These are phyloP conservation scores for Penicillium hesseltinei DNA, from an alignment of 2,329 filamentous ascomycete genomes.

Conservation along the genomic window DNA sequence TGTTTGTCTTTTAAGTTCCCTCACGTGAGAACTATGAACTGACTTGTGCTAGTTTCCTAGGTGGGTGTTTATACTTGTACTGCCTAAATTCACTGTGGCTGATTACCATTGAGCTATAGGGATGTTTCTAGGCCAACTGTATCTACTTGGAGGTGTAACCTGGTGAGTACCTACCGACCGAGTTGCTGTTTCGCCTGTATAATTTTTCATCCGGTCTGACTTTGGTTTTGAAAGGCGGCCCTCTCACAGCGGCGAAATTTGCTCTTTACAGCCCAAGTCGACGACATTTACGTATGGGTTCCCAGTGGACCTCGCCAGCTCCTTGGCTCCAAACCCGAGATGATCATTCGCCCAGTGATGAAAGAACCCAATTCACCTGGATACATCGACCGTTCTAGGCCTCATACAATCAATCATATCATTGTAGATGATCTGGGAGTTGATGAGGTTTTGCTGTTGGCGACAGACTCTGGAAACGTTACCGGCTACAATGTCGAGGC, in stretches of 20 bases:
- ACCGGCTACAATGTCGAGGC: conserved; percentile 64
- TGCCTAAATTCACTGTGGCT: not conserved
- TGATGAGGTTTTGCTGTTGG: conserved; percentile 66
- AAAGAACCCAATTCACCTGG: conserved; percentile 49
- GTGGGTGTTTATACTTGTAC: conserved; percentile 14
- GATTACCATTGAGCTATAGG: conserved; percentile 11
- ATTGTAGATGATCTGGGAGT: conserved; percentile 66
- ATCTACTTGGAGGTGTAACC: conserved; percentile 45
- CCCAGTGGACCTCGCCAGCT: conserved; percentile 43
- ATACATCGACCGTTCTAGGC: conserved; percentile 51
- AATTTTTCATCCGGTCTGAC: conserved; percentile 1
- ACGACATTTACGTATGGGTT: conserved; percentile 46
- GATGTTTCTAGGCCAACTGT: conserved; percentile 28
- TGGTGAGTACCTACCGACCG: conserved; percentile 30
- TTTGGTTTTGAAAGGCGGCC: conserved; percentile 34
- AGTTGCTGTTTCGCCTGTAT: not conserved
- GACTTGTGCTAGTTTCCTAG: conserved; percentile 23
- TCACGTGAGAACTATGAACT: conserved; percentile 17
- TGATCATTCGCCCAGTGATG: conserved; percentile 44
- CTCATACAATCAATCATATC: conserved; percentile 68
- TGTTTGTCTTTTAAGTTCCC: conserved; percentile 16
- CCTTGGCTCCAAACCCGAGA: conserved; percentile 38
- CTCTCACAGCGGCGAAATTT: conserved; percentile 49
- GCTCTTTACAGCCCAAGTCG: conserved; percentile 44
- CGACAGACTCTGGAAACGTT: conserved; percentile 74